Evolutionary conservation across 2,329 filamentous ascomycete genomes (phyloP).

Genomic region (Penicillium verrucosum): DNA sequence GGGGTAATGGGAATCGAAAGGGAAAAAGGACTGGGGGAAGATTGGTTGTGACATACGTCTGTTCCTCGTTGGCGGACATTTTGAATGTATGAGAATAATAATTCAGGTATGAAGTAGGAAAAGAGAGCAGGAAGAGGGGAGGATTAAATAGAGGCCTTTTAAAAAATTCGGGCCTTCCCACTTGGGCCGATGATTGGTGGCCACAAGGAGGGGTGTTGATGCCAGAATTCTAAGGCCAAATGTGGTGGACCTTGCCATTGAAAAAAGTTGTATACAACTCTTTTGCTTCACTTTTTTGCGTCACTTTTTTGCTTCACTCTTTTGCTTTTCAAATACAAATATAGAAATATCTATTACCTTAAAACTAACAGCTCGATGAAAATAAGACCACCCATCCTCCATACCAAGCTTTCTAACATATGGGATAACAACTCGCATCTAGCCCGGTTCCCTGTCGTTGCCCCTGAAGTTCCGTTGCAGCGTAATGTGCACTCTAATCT

Average conservation of each 20-base stretch:
- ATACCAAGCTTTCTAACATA: not conserved
- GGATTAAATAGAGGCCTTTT: constrained; percentile 46
- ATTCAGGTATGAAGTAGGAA: constrained; percentile 21
- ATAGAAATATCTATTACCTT: no score
- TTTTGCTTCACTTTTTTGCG: no score
- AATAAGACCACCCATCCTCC: no score
- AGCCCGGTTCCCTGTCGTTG: not conserved
- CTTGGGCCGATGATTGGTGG: constrained; percentile 6
- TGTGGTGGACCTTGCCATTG: not conserved
- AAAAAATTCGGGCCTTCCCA: constrained; percentile 18
- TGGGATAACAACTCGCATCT: not conserved
- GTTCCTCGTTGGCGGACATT: constrained; percentile 67
- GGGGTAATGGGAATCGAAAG: constrained; percentile 14
- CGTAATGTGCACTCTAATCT: not conserved
- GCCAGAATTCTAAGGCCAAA: not conserved
- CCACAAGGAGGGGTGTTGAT: constrained; percentile 5
- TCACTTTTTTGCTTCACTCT: not conserved
- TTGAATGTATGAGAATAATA: constrained; percentile 37
- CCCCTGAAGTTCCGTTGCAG: not conserved
- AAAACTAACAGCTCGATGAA: no score
- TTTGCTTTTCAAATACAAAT: not conserved
- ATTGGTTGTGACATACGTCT: constrained; percentile 65
- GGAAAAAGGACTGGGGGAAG: not conserved
- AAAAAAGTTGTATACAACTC: not conserved
- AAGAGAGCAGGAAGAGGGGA: constrained; percentile 14